These are phyloP conservation scores for Fusarium sp. DNA, from an alignment of 2,329 filamentous ascomycete species.

Conservation along the genomic window DNA sequence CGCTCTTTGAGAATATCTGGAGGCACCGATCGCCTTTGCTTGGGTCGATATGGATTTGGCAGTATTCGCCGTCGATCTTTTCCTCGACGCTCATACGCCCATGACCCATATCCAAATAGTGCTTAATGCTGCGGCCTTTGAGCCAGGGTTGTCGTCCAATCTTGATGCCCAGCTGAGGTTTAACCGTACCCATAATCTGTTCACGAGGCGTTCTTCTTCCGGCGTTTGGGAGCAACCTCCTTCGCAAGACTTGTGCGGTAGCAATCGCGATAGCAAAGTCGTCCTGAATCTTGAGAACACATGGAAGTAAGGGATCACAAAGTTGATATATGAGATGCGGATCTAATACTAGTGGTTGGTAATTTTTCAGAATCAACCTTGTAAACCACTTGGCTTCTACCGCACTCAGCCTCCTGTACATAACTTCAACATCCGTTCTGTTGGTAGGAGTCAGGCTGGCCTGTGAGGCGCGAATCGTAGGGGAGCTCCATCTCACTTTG, in stretches of 20 bases:
- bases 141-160: conserved; percentile 73
- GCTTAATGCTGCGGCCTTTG: conserved; percentile 77
- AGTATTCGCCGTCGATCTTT: conserved; percentile 91
- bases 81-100: conserved; percentile 78
- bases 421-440: conserved; percentile 61
- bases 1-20: conserved; percentile 91
- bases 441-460: conserved; percentile 42
- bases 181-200: conserved; percentile 52
- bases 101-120: conserved; percentile 75
- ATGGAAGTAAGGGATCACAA: conserved; percentile 77
- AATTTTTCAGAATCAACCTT: conserved; percentile 81
- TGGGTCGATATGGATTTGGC: conserved; percentile 85
- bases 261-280: conserved; percentile 71
- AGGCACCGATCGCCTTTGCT: conserved; percentile 66
- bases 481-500: conserved; percentile 76
- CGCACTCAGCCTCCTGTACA: conserved; percentile 72
- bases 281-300: conserved; percentile 76
- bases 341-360: conserved; percentile 74
- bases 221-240: conserved; percentile 36
- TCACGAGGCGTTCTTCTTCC: conserved; percentile 22
- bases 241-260: conserved; percentile 58
- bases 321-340: conserved; percentile 63
- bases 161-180: conserved; percentile 70
- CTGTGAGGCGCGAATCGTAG: conserved; percentile 61
- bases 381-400: conserved; percentile 89